These are phyloP conservation scores for Fonsecaea erecta DNA, from an alignment of 2,329 filamentous ascomycete species.

Conservation along the genomic window DNA sequence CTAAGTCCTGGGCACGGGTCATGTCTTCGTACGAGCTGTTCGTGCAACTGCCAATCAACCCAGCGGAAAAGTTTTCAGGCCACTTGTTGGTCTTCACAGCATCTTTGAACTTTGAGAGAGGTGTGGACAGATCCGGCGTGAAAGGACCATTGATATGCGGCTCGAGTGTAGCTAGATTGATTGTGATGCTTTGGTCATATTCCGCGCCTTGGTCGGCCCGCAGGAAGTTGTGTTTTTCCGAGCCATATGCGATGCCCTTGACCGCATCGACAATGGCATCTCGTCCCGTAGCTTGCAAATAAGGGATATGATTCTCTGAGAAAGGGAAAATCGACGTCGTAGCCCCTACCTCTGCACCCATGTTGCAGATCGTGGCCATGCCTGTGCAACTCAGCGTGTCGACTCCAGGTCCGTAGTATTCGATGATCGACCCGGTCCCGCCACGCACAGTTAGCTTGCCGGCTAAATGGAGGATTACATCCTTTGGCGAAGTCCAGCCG, in stretches of 20 bases:
- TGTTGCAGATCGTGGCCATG: conserved; percentile 90
- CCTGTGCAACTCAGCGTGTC: conserved; percentile 88
- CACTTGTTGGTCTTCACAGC: conserved; percentile 83
- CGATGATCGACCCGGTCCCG: conserved; percentile 91
- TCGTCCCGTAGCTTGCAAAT: conserved; percentile 83
- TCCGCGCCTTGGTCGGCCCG: conserved; percentile 78
- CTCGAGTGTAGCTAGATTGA: conserved; percentile 87
- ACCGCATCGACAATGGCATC: conserved; percentile 71
- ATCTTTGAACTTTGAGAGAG: conserved; percentile 85
- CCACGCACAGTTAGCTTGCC: conserved; percentile 90
- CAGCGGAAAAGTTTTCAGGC: conserved; percentile 89
- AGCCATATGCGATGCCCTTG: conserved; percentile 62
- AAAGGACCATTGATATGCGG: conserved; percentile 97
- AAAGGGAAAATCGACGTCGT: conserved; percentile 96
- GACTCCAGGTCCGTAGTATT: conserved; percentile 90
- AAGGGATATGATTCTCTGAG: conserved; percentile 79
- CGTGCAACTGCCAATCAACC: conserved; percentile 95
- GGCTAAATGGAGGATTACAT: conserved; percentile 88
- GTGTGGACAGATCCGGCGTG: conserved; percentile 92
- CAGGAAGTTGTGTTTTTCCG: conserved; percentile 68
- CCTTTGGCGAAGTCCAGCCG: conserved; percentile 94
- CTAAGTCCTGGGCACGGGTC: conserved; percentile 89
- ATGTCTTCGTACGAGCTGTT: conserved; percentile 99
- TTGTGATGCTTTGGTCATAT: conserved; percentile 89
- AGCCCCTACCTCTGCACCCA: conserved; percentile 86